Percentiles rank a stretch among this genome's conserved stretches.
These are phyloP conservation scores for Kodamaea sagamina DNA, from an alignment of 805 yeast genomes.

Conservation along the genomic window DNA sequence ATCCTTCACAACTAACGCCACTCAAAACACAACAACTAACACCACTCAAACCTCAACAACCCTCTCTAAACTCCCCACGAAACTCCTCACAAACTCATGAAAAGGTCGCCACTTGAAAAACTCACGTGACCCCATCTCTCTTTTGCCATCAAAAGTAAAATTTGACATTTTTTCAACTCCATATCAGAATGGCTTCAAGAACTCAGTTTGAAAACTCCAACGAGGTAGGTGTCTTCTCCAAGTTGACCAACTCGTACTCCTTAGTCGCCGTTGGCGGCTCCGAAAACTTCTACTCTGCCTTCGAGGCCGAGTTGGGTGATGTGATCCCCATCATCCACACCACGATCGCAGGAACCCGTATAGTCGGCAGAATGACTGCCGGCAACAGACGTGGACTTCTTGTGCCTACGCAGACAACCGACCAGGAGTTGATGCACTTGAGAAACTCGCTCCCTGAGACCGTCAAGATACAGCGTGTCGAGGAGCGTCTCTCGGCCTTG, in stretches of 20 bases:
- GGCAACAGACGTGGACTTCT: constrained; percentile 97
- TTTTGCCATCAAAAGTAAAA: constrained; percentile 4
- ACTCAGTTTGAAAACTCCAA: constrained; percentile 52
- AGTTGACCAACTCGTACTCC: constrained; percentile 93
- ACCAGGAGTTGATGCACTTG: constrained; percentile 95
- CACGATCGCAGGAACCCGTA: constrained; percentile 97
- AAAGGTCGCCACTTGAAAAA: too few relatives aligned
- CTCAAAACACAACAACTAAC: too few relatives aligned
- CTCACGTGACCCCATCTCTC: background rate
- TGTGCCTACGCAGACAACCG: constrained; percentile 97
- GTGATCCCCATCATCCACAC: constrained; percentile 95
- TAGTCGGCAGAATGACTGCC: constrained; percentile 96
- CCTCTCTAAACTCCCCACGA: too few relatives aligned
- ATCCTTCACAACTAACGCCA: too few relatives aligned
- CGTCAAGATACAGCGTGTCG: constrained; percentile 96
- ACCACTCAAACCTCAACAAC: too few relatives aligned
- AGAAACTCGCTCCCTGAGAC: constrained; percentile 95
- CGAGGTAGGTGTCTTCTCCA: constrained; percentile 88
- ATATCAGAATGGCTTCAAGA: constrained; percentile 42
- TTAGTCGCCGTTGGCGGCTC: constrained; percentile 97
- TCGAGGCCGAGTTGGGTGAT: constrained; percentile 97
- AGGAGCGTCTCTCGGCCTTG: constrained; percentile 93
- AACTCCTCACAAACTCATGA: too few relatives aligned
- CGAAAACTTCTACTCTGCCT: constrained; percentile 79
- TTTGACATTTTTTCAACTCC: constrained; percentile 1